Base-by-base conservation (phyloP, 108 stramenopile species). In the Pseudonitzschia delicatissima region DNA sequence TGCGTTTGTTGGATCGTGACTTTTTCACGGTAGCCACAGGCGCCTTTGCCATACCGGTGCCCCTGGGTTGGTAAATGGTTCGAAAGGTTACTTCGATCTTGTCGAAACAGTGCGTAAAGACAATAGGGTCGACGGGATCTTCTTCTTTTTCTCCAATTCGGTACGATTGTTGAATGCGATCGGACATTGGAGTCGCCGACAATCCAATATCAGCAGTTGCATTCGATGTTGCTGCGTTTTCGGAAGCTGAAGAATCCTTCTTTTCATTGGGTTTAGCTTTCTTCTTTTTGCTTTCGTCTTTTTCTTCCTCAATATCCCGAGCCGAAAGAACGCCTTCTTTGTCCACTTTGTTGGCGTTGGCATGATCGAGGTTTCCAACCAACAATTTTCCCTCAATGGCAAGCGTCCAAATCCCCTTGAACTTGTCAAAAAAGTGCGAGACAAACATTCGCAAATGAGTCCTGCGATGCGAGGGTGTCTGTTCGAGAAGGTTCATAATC, bases 81-180 rank as follows among this genome's bases (percentile, higher is more conserved):
- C 77, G 85, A 57, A 93, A 74, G 35, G 74, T 67, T 25, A 88
- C 84, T 36, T 75, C 76, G 40, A 90, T 13, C 39, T 74, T 77
- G 62, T 90, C 87, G 66, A 93, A 90, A 33, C 82, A 77, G 62
- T 93, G 88, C 15, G 92, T 87, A 71, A 93, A 93, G 8, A 64
- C 17, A 32, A 79, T 44, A 8, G 87, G 83, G 23, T 80, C 68
- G 7, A 87, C 61, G 2, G 69, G 71, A 32, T 77, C 76, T 49
- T 90, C 87, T 45, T 79, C 78, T 57, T 79, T 68, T n/a, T 72
- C 70, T 62, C 70, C 82, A 20, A 80, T 74, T 18, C 52, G 29
- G 47, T 66, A 73, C 1, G 47, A 48, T 23, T 18, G 47, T 7
- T 67, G 23, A 33, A 23, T 23, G 17, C 52, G 75, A 47, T 74